Base-by-base conservation (phyloP, 192 early-diverging fungal genomes). In the Entrophospora sp. region DNA sequence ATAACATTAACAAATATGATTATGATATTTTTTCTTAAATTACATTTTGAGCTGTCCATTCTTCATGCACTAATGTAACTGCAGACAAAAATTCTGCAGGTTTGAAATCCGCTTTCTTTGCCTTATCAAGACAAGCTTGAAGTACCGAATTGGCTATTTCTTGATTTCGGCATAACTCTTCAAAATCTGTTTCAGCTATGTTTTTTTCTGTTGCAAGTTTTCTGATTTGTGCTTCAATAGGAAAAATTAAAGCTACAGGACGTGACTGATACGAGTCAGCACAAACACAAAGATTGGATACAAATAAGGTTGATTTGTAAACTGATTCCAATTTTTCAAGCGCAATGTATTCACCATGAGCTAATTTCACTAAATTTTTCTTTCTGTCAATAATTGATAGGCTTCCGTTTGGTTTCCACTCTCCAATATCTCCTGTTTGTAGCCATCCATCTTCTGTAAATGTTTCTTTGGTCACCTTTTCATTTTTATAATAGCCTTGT, bases 341-440 rank as follows among this genome's bases (percentile, higher is more conserved):
- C n/a, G n/a, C n/a, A n/a, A n/a, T n/a, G n/a, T n/a, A n/a, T n/a
- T n/a, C 93, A 69, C 91, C 95, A 69, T 91, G 81, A 5, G 85
- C 76, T 64, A 94, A 79, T 76, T 95, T 97, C 64, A 98, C 87
- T 59, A 97, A 81, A 74, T 96, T 97, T 83, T 92, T 92, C 69
- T 82, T 87, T 52, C 95, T 83, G 73, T 97, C 95, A 70, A 97
- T 91, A 44, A 97, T 85, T 14, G 78, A 73, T 22, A 97, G 66
- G 34, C 82, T 82, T 34, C 92, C 92, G 59, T 87, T 87, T 4
- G 77, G 70, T 43, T 85, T 76, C 87, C 86, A 90, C 78, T 89
- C 85, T 58, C 84, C 95, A 68, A 97, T 87, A 77, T 93, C 93
- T 42, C 93, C 93, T 8, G 91, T 94, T 72, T 73, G 81, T 46